Evolutionary conservation across 2,329 filamentous ascomycete genomes (phyloP).

Genomic region (Penicillium sp.): DNA sequence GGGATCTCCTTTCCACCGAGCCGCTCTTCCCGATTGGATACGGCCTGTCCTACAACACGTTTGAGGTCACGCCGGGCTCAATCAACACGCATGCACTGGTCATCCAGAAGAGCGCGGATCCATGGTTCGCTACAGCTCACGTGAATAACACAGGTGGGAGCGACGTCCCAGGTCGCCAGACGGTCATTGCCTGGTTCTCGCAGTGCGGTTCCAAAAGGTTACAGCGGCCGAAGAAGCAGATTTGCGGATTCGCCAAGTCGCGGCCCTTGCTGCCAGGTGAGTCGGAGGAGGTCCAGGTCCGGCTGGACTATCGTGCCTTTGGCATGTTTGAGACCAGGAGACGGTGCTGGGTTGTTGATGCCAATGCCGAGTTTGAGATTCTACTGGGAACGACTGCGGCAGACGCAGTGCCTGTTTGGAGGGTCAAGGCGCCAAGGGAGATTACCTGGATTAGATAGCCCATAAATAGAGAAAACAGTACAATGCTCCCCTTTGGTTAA

Average conservation of each 20-base stretch:
- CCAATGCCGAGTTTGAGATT: slow-evolving; percentile 4
- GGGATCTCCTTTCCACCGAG: slow-evolving; percentile 1
- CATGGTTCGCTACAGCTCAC: neutral
- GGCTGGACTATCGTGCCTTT: neutral
- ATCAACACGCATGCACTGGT: neutral
- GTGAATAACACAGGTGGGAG: neutral
- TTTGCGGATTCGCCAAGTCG: slow-evolving; percentile 5
- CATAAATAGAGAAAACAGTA: no score
- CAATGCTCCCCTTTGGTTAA: no score
- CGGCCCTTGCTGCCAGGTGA: neutral
- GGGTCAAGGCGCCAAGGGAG: neutral
- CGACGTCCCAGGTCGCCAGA: neutral
- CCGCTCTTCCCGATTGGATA: slow-evolving; percentile 5
- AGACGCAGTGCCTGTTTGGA: neutral
- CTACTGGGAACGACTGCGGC: slow-evolving; percentile 7
- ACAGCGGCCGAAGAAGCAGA: slow-evolving; percentile 4
- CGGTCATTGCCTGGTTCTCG: slow-evolving; percentile 3
- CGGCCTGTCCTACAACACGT: slow-evolving; percentile 5
- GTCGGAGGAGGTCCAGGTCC: neutral
- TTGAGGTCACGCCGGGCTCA: neutral
- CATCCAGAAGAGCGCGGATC: neutral
- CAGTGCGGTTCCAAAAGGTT: neutral
- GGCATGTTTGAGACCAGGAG: neutral
- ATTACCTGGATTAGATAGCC: neutral
- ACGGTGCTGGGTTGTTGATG: neutral